Evolutionary conservation across 345 rosid genomes (phyloP).

Genomic region (Lepidium africanum): DNA sequence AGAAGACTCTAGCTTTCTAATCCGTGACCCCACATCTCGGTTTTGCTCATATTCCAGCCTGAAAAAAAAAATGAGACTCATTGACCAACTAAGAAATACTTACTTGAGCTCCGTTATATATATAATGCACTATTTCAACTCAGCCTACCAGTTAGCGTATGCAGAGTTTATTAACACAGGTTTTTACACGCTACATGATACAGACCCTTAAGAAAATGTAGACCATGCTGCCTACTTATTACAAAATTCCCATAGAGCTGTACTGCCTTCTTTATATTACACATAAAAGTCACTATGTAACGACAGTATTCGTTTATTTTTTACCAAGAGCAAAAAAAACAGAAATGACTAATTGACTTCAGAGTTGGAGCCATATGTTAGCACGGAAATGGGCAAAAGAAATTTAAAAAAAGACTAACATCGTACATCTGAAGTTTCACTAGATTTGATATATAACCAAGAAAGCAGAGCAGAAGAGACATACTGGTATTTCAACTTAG

Average conservation of each 20-base stretch:
- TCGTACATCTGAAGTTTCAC: background rate
- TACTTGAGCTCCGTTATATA: background rate
- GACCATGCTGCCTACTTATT: background rate
- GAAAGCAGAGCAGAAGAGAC: conserved; percentile 31
- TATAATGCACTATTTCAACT: conserved; percentile 1
- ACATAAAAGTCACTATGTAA: background rate
- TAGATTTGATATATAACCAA: background rate
- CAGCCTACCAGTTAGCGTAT: conserved; percentile 3
- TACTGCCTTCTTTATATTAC: conserved; percentile 2
- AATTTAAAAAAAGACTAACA: background rate
- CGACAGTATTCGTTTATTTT: background rate
- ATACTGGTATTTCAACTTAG: conserved; percentile 95
- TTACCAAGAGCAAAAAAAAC: background rate
- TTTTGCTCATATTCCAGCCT: conserved; percentile 94
- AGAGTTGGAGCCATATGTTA: background rate
- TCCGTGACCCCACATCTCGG: conserved; percentile 81
- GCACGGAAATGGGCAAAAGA: background rate
- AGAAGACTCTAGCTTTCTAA: conserved; percentile 74
- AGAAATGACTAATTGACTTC: conserved; percentile 5
- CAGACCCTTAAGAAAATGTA: conserved; percentile 5
- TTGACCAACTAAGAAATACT: background rate
- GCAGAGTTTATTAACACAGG: background rate
- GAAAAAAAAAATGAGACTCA: conserved; percentile 9
- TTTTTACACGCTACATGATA: background rate
- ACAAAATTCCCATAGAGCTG: conserved; percentile 7